Evolutionary conservation across 345 rosid species (phyloP), one percentile per base, ranked within the genome.

Genomic region (Dovyalis caffra): DNA sequence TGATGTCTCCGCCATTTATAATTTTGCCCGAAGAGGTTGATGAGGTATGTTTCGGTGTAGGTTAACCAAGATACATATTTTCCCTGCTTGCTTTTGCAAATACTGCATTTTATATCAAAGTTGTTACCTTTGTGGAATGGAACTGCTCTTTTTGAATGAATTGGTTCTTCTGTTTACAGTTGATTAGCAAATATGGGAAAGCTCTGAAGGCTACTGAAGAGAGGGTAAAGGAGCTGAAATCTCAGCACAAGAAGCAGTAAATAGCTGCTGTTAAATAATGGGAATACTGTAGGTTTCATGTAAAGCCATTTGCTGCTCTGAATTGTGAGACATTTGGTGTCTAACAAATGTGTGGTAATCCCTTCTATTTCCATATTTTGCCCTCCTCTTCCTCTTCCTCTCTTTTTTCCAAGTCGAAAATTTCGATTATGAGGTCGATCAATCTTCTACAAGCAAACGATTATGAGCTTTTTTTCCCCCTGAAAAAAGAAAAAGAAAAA

Each of bases 1-100:
- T 93, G 95, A 91, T 93, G 99, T 93, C 88, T 70, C 98, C 99
- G 18, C 98, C 97, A 0, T 81, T 89, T 56, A 88, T 88, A 64
- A 89, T 95, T 7, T 76, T 90, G 70, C 81, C 80, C n/a, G 88
- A 86, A 71, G 93, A 95, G 81, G 75, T 93, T 16, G 99, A 91
- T 66, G 87, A 89, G 93, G 99, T 93, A 79, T 45, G 32, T 43
- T 47, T 33, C 23, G 23, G 8, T 62, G 35, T 62, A 32, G 37
- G 28, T 12, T 1, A 8, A 53, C 28, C 60, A n/a, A n/a, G 25
- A 31, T 61, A 0, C 65, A 61, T 62, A 8, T 31, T 3, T 2
- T 29, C 37, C 21, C 37, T 62, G 37, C n/a, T 9, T 26, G 18
- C 33, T 60, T 60, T 25, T 26, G 16, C 7, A 60, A 32, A 21